Percentiles rank a stretch among this genome's conserved stretches.
These are phyloP conservation scores for Huiozyma sinensis DNA, from an alignment of 805 yeast genomes.

Conservation along the genomic window DNA sequence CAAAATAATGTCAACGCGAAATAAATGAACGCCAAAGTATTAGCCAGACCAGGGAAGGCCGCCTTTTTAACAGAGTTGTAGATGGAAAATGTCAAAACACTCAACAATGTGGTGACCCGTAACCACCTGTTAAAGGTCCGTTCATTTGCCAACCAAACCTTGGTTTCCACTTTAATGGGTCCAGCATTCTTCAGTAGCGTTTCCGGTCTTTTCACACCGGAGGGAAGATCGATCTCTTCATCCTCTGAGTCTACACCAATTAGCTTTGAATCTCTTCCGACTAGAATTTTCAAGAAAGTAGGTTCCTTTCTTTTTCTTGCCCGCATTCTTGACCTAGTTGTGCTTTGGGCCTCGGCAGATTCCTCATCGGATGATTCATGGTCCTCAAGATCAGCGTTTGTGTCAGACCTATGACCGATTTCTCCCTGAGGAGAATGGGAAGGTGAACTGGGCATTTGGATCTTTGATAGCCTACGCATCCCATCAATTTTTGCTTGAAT, in stretches of 20 bases:
- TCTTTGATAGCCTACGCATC: slow-evolving; percentile 27
- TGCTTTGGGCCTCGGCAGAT: slow-evolving; percentile 2
- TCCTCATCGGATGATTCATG: slow-evolving; percentile 45
- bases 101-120: slow-evolving; percentile 73
- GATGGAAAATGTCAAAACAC: slow-evolving; percentile 76
- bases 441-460: slow-evolving; percentile 2
- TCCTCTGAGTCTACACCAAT: slow-evolving; percentile 73
- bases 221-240: slow-evolving; percentile 75
- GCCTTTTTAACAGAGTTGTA: slow-evolving; percentile 66
- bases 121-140: slow-evolving; percentile 95
- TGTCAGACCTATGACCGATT: neutral
- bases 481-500: slow-evolving; percentile 27
- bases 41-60: slow-evolving; percentile 53
- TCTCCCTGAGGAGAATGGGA: neutral
- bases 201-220: slow-evolving; percentile 79
- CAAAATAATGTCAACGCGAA: slow-evolving; percentile 74
- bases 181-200: slow-evolving; percentile 77
- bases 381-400: slow-evolving; percentile 38
- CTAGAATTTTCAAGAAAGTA: slow-evolving; percentile 29
- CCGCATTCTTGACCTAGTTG: slow-evolving; percentile 15
- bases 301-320: slow-evolving; percentile 19
- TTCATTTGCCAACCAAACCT: slow-evolving; percentile 97
- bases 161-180: slow-evolving; percentile 89
- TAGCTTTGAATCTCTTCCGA: slow-evolving; percentile 34
- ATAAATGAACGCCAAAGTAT: slow-evolving; percentile 62